Conservation (phyloP, 2,329 filamentous ascomycete species). For the Pseudogymnoascus sp. region DNA sequence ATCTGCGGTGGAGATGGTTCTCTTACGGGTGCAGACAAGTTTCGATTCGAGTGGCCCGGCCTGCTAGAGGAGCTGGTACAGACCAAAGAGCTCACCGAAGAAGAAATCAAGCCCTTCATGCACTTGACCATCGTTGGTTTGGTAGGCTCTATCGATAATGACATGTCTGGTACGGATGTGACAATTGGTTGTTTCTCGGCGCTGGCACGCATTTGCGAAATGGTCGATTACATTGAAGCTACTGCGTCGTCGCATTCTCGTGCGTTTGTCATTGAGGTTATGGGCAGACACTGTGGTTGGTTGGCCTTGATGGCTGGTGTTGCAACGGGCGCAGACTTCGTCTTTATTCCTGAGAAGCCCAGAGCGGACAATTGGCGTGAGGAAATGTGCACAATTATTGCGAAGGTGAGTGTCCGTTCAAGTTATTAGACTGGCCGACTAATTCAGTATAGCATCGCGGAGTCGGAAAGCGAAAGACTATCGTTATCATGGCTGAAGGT, state of each 20-base stretch:
- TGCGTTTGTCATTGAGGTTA: conserved; percentile 96
- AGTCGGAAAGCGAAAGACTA: conserved; percentile 91
- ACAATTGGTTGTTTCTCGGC: conserved; percentile 97
- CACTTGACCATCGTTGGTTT: conserved; percentile 94
- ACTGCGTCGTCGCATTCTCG: conserved; percentile 90
- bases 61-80: conserved; percentile 77
- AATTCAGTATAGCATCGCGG: conserved; percentile 58
- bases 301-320: conserved; percentile 93
- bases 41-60: conserved; percentile 85
- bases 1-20: conserved; percentile 97
- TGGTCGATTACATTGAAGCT: conserved; percentile 93
- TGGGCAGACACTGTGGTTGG: conserved; percentile 98
- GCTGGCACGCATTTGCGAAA: conserved; percentile 84
- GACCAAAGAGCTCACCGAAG: conserved; percentile 58
- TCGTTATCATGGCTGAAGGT: conserved; percentile 95
- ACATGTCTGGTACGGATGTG: conserved; percentile 92
- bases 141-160: conserved; percentile 97
- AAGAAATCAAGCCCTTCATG: conserved; percentile 67
- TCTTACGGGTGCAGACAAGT: conserved; percentile 89
- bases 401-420: conserved; percentile 43
- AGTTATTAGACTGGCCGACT: conserved; percentile 17
- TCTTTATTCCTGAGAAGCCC: conserved; percentile 94
- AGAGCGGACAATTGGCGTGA: conserved; percentile 79
- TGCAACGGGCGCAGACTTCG: conserved; percentile 88
- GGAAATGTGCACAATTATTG: conserved; percentile 74